Evolutionary conservation across 1,284 basidiomycete genomes (phyloP), one percentile per base, ranked within the genome.

Genomic region (Moesziomyces sp.): DNA sequence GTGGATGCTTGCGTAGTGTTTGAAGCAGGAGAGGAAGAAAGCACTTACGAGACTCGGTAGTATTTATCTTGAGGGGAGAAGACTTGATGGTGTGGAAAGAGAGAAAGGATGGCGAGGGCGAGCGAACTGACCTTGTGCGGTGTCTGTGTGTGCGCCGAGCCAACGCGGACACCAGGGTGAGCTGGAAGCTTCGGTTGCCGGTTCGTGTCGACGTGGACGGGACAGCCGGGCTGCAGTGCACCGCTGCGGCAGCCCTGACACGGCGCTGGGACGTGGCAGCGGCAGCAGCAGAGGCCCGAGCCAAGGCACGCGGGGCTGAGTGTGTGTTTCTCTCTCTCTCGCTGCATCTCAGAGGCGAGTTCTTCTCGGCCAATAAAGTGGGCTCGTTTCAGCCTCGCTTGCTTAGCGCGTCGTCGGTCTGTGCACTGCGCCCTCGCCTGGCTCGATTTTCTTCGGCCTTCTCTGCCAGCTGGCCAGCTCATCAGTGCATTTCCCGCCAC

Each of bases 131-230:
- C 30, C 7, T 23, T 24, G 45, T 24, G 14, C 7, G 44, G 21
- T 23, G 19, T 14, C 21, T 24, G 21, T 16, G 45, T 24, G 19
- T 8, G 30, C 10, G 23, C 9, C 23, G 21, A 23, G 23, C 19
- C 11, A 43, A 47, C 30, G 21, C 50, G 19, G 34, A 40, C 45
- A 46, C 46, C 24, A 38, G 13, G 67, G 57, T 70, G 67, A 63
- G 67, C 61, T 70, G 67, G 67, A 70, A 70, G 67, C 28, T 64
- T 56, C 54, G 50, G 55, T 56, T 44, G 50, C 50, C 45, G 50
- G 43, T 26, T 35, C 35, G 42, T 56, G 65, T 68, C 65, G 65
- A 68, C 66, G 66, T 63, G 66, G 59, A 63, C 53, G 10, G 18
- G 30, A 6, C 11, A 7, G 42, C 19, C 54, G 23, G 54, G 38